Base-by-base conservation (phyloP, 345 rosid species). In the Jatropha curcas region DNA sequence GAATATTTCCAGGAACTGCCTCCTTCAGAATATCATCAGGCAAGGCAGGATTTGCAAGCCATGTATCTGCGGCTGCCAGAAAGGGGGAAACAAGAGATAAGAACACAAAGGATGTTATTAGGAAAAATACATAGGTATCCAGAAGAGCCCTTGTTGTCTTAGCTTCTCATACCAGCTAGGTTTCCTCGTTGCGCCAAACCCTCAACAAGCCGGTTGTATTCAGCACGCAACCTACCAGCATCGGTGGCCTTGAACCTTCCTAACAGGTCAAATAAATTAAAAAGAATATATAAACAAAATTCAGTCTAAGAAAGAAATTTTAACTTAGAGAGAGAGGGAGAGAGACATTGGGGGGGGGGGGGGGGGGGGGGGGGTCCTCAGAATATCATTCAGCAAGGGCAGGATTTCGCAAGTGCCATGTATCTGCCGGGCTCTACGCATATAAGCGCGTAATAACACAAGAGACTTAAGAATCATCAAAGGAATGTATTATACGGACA, bases 211-310 rank as follows among this genome's bases (percentile, higher is more conserved):
- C 97, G 87, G 80, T 84, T 88, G 76, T 95, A 95, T 84, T 95
- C 99, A 79, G 97, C 89, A 75, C 89, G 96, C 80, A 95, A 74
- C 79, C 99, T 87, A 74, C 91, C 86, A 41, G 90, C 99, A 86
- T 95, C 99, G 39, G 96, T 86, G 85, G 94, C 90, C 92, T 91
- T 92, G 89, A 92, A 95, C 98, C 99, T 95, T 92, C 94, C 98
- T 92, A 94, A 89, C 98, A 89, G 72, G 76, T 79, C 82, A 84
- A 76, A 77, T 81, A 82, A 53, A 70, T 78, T 72, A 80, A 80
- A 79, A 43, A 82, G 81, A 65, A 71, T n/a, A 77, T 58, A 60
- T 74, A 64, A 77, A 63, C 11, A 28, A 69, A 10, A 46, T 70
- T 39, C 6, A 39, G 14, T 35, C 27, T 2, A 43, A 52, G 53